Base-by-base conservation (phyloP, 2,329 filamentous ascomycete genomes). In the Fusarium illudens region DNA sequence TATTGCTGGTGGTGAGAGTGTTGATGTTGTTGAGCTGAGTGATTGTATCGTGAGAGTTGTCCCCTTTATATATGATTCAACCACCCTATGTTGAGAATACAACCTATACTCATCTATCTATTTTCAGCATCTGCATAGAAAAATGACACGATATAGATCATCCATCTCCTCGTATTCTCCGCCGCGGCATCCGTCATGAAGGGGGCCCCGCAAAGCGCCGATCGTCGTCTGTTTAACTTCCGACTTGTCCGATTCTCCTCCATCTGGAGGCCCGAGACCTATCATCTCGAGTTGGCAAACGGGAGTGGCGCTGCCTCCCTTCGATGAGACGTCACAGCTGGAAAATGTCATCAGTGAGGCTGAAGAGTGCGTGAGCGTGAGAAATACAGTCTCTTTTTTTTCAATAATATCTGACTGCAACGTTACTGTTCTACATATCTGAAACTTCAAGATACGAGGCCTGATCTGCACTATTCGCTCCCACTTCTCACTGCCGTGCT, bases 41-140 rank as follows among this genome's bases (percentile, higher is more conserved):
- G 20, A n/a, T 19, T 9, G 0, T 12, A 17, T 22, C n/a, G 30
- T 52, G 32, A 36, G 22, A 8, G 6, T 15, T 7, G n/a, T 15
- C 17, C 44, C 19, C 34, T 64, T 61, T 68, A 61, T 66, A 62
- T 61, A 60, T n/a, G 3, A 19, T 20, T 25, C 20, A 25, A 11
- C 10, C 7, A 12, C 30, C 48, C 30, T 29, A 50, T 50, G 22
- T 44, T n/a, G n/a, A n/a, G n/a, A n/a, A n/a, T n/a, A n/a, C 33
- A 34, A 13, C 33, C 11, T 15, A 12, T 6, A 34, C n/a, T 34
- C 33, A 34, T 34, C 33, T 34, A 34, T 55, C 37, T 55, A 55
- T 55, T 55, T 55, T 55, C 52, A 55, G 52, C 37, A 34, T n/a
- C 15, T 44, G 39, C 39, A 44, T 44, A 44, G 15, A 20, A 37